Evolutionary conservation across 768 basidiomycete genomes (phyloP), one percentile per base, ranked within the genome.

Genomic region (Kwoniella sp.): DNA sequence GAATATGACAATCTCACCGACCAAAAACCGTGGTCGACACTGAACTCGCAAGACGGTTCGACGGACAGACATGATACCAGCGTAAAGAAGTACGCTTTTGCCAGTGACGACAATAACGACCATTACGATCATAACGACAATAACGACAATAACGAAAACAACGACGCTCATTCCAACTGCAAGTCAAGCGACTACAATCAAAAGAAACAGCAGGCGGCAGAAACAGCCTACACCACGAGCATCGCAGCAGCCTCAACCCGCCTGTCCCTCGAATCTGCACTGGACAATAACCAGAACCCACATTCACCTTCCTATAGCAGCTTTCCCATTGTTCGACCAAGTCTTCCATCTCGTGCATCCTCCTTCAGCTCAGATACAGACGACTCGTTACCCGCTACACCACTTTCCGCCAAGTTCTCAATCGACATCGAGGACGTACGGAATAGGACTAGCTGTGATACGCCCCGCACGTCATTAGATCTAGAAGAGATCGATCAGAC

Each of bases 91-190:
- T n/a, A n/a, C n/a, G n/a, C n/a, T n/a, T n/a, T n/a, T 15, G 40
- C 7, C 30, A 2, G 19, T 8, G 40, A 24, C 36, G 36, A 57
- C n/a, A 19, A 58, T 50, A 58, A 49, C 57, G 55, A 55, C 55
- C 2, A 27, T 27, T 12, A 65, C 64, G 46, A 65, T 13, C 21
- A 27, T 54, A 40, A 57, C 55, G 62, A 55, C 55, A 26, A 10
- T 26, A 26, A 58, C 55, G 33, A 44, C 46, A 33, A 29, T 24
- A 9, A 47, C 47, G 36, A 51, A 48, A 56, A 2, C 29, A 48
- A 60, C 33, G 22, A 48, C 51, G n/a, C n/a, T n/a, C n/a, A n/a
- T n/a, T n/a, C n/a, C n/a, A n/a, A 33, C 33, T 33, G 13, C 33
- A 6, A 33, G n/a, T n/a, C 33, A 33, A 33, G 33, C n/a, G 33